Evolutionary conservation across 2,329 filamentous ascomycete genomes (phyloP).

Genomic region (Dactylellina drechsleri): DNA sequence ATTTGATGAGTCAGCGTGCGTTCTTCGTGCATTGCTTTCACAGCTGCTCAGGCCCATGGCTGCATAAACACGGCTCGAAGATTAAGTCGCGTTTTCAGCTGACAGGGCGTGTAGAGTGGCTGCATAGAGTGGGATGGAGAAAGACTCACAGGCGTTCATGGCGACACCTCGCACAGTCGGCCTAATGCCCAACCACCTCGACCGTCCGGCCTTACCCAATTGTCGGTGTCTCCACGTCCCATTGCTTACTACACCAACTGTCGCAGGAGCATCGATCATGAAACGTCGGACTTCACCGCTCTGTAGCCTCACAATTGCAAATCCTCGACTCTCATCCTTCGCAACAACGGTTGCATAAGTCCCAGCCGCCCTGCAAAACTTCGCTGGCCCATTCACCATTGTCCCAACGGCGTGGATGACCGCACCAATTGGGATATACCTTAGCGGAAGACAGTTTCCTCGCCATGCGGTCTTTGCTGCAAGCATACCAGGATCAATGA

Average conservation of each 20-base stretch:
- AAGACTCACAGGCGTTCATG: conserved; percentile 86
- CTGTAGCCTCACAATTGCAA: conserved; percentile 85
- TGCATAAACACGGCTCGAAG: conserved; percentile 5
- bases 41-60: background rate
- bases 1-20: conserved; percentile 49
- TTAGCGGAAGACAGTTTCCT: conserved; percentile 92
- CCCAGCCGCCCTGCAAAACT: conserved; percentile 94
- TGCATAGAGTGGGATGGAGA: background rate
- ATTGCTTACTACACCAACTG: conserved; percentile 94
- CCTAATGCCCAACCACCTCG: conserved; percentile 90
- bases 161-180: conserved; percentile 96
- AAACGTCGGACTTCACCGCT: conserved; percentile 92
- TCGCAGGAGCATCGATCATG: conserved; percentile 90
- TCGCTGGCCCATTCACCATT: conserved; percentile 76
- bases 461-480: conserved; percentile 92
- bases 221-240: conserved; percentile 88
- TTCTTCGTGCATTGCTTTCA: background rate
- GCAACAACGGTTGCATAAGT: conserved; percentile 89
- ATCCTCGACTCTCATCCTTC: conserved; percentile 81
- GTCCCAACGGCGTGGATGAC: conserved; percentile 90
- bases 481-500: conserved; percentile 92
- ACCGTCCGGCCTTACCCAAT: conserved; percentile 93
- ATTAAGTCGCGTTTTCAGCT: background rate
- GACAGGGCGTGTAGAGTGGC: background rate
- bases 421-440: conserved; percentile 96